Base-by-base conservation (phyloP, 495 filamentous ascomycete genomes). In the Penicillium verhagenii region DNA sequence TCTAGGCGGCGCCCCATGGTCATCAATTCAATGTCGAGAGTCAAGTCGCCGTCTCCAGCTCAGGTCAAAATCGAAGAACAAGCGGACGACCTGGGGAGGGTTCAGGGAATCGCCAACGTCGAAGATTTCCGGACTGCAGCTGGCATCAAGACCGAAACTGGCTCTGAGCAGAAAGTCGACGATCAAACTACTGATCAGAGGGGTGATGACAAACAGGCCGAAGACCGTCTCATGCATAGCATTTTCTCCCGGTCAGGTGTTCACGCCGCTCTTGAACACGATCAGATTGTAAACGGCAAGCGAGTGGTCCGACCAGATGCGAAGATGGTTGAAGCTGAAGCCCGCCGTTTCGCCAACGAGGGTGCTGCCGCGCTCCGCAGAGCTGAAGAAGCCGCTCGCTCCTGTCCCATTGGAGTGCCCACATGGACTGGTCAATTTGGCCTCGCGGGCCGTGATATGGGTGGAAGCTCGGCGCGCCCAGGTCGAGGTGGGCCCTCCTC, bases 341-440 rank as follows among this genome's bases (percentile, higher is more conserved):
- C 92, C 9, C 82, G 82, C 57, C 79, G 81, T 11, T 82, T 92
- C 11, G 92, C 92, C n/a, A 82, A 85, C 2, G 76, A 88, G 66
- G 92, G 92, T 0, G 88, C 88, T 0, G 77, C 78, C 33, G 82
- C 86, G 56, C 84, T 98, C 3, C 83, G 84, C 25, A 82, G 82
- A 42, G 87, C 91, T 21, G 84, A 82, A 31, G 84, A 91, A 69
- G 77, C 81, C 9, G 91, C 91, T 2, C 79, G 82, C 19, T 79
- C 74, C 3, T 76, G 91, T 1, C 87, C 88, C 0, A 84, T 93
- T 44, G 94, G 93, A 33, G 88, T 88, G 0, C 88, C 93, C 13
- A 97, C 94, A 2, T 98, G 94, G 94, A 98, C 94, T 0, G 94
- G 94, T 9, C 78, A 84, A 52, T 81, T 86, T 39, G 94, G 94